Evolutionary conservation across 371 early-diverging fungal species (phyloP).

Genomic region (Rhizomucor pusillus): DNA sequence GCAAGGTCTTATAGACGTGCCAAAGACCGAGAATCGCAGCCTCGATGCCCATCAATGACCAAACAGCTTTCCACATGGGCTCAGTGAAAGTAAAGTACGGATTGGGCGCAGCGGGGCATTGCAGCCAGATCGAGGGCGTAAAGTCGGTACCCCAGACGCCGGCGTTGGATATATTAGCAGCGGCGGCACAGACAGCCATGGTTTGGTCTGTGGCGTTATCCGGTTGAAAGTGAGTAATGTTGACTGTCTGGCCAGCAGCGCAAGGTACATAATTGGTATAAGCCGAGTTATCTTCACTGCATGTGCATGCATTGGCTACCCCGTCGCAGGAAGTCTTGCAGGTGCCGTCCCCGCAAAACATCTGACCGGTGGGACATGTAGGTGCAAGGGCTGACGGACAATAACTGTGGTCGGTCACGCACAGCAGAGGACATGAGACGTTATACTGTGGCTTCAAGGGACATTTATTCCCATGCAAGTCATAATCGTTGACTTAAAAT

Average conservation of each 20-base stretch:
- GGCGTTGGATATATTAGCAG: conserved; percentile 11
- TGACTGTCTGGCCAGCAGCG: conserved; percentile 41
- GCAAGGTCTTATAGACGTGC: conserved; percentile 43
- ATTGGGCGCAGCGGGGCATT: conserved; percentile 45
- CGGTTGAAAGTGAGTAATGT: conserved; percentile 50
- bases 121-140: conserved; percentile 40
- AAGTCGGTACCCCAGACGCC: conserved; percentile 36
- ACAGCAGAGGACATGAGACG: conserved; percentile 49
- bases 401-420: conserved; percentile 37
- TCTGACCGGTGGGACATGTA: conserved; percentile 42
- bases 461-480: conserved; percentile 49
- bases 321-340: conserved; percentile 48
- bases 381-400: conserved; percentile 42
- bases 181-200: conserved; percentile 41
- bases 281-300: conserved; percentile 25
- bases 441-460: conserved; percentile 37
- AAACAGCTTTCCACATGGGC: conserved; percentile 60
- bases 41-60: conserved; percentile 38
- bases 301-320: conserved; percentile 41
- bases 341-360: conserved; percentile 56
- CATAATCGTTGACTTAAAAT: conserved; percentile 48
- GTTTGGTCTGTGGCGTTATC: conserved; percentile 43
- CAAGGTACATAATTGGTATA: conserved; percentile 37
- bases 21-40: conserved; percentile 38
- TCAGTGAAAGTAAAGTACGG: conserved; percentile 53